These are phyloP conservation scores for Ophiostoma sp. DNA, from an alignment of 2,329 filamentous ascomycete species.

Conservation along the genomic window DNA sequence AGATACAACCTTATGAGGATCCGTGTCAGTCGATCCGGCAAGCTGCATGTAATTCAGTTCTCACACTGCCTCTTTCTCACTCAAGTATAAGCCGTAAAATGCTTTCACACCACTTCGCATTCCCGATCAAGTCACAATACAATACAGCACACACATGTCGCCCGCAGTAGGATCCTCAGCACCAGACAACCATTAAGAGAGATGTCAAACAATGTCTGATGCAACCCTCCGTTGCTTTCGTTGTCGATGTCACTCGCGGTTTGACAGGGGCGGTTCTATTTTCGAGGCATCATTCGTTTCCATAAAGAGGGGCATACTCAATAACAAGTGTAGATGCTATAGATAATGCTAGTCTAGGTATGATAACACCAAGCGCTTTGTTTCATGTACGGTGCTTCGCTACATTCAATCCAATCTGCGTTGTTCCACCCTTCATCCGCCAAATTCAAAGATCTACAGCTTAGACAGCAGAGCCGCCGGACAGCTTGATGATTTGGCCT, in stretches of 20 bases:
- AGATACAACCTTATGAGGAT: no score
- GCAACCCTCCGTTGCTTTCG: background rate
- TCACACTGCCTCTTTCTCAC: background rate
- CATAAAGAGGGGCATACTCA: background rate
- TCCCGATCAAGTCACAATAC: no score
- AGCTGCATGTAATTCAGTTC: no score
- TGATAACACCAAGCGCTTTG: background rate
- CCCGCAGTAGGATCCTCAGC: background rate
- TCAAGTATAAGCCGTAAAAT: no score
- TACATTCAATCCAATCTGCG: background rate
- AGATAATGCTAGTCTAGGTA: background rate
- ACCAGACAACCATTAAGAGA: background rate
- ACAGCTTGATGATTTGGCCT: conserved; percentile 40
- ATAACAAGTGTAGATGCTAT: background rate
- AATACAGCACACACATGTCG: background rate
- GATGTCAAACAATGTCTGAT: conserved; percentile 1
- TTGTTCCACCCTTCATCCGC: background rate
- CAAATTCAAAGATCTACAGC: background rate
- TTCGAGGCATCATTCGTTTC: no score
- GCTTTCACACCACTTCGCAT: no score
- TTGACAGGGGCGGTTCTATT: background rate
- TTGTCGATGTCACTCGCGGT: background rate
- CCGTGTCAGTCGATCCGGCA: no score
- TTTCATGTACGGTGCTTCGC: background rate
- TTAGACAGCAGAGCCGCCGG: conserved; percentile 33